Evolutionary conservation across 2,329 filamentous ascomycete genomes (phyloP), one percentile per base, ranked within the genome.

Genomic region (Aspergillus sp.): DNA sequence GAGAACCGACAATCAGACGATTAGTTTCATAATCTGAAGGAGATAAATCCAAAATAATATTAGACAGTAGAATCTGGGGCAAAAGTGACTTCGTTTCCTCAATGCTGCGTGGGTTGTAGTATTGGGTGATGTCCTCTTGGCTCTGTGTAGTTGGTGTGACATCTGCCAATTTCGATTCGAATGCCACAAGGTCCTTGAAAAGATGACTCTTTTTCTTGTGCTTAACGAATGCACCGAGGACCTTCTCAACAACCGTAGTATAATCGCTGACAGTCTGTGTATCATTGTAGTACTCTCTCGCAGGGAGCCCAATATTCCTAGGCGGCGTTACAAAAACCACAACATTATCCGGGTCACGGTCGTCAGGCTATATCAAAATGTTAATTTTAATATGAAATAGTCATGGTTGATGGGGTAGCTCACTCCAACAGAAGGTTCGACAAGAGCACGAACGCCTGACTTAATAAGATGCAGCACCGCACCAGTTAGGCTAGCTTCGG

Each of bases 21-120:
- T 84, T 73, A 1, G 80, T 72, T 14, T 77, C 77, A 64, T 82
- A 81, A 50, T 79, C 73, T 7, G 76, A 66, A 0, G 85, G 85
- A 0, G 79, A 79, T 27, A 88, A 76, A 3, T 71, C 76, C 8
- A 76, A 73, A 43, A 90, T 75, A 2, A 88, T 73, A 5, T 76
- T 71, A 17, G 80, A 73, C 2, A 89, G 70, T 12, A 80, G 78
- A 9, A 90, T 73, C 53, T 84, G 78, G 2, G 87, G 86, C 0
- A 83, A 72, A 21, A 89, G 73, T 3, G 76, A 75, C 35, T 81
- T 76, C 6, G 81, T 82, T 54, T 88, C 82, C 11, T 81, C 73
- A 17, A 88, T 70, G 8, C 79, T 80, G 69, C 82, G 82, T 1
- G 86, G 86, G 65, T 89, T 89, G 72, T 90, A 89, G 62, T 83